A percentile compares a stretch with the other conserved stretches of the same genome.
Evolutionary conservation across 495 filamentous ascomycete genomes (phyloP).

Genomic region (Penicillium verhagenii): DNA sequence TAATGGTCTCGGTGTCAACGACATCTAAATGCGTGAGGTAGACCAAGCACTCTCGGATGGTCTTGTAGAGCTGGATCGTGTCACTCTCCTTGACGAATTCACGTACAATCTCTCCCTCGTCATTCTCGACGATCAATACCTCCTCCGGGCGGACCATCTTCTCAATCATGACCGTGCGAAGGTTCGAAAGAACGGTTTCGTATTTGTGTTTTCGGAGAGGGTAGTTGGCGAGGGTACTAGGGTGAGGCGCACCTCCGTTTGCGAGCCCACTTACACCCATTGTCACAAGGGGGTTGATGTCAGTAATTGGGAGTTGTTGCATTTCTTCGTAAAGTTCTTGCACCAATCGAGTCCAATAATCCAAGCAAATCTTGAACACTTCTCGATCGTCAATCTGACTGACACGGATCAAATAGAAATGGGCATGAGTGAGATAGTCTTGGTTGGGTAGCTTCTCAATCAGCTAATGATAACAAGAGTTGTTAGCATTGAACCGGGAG

Average conservation of each 20-base stretch:
- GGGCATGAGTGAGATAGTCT: constrained; percentile 90
- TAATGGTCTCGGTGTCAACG: constrained; percentile 94
- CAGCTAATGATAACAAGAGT: constrained; percentile 52
- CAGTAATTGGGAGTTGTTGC: constrained; percentile 88
- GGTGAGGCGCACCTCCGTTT: constrained; percentile 82
- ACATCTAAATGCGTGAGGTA: constrained; percentile 98
- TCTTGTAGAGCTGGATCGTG: constrained; percentile 99
- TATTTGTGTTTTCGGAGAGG: constrained; percentile 98
- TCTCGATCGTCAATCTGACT: constrained; percentile 98
- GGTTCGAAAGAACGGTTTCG: constrained; percentile 84
- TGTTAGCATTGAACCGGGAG: constrained; percentile 5
- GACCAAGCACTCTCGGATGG: constrained; percentile 93
- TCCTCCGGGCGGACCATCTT: constrained; percentile 99
- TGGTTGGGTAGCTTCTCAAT: constrained; percentile 93
- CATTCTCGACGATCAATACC: constrained; percentile 98
- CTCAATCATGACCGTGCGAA: constrained; percentile 98
- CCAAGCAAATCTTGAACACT: constrained; percentile 98
- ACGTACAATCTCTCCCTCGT: constrained; percentile 97
- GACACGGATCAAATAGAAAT: constrained; percentile 97
- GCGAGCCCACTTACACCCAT: constrained; percentile 69
- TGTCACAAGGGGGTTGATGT: constrained; percentile 81
- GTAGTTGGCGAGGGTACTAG: constrained; percentile 75
- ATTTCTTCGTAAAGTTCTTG: constrained; percentile 98
- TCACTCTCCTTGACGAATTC: constrained; percentile 99
- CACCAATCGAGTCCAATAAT: constrained; percentile 99